phyloP scores from a whole-genome alignment of 371 early-diverging fungal species.

The Mortierella sp. region DNA sequence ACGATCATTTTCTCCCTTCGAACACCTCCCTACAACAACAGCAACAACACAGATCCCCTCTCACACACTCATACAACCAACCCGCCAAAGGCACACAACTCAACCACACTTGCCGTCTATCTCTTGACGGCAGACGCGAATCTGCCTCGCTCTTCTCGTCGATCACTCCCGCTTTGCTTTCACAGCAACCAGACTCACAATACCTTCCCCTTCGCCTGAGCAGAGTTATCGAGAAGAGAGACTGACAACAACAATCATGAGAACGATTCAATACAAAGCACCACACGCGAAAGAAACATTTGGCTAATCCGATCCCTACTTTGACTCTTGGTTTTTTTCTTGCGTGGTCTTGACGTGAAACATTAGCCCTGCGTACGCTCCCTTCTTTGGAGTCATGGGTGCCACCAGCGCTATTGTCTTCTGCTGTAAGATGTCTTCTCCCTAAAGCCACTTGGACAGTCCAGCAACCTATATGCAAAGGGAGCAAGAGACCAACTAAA shows the following conservation, averaged over 20 bases:
- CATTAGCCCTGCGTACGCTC: conserved; percentile 94
- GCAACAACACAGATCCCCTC: not conserved
- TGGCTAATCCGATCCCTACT: not conserved
- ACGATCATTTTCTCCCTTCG: not conserved
- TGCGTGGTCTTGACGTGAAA: not conserved
- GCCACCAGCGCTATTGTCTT: conserved; percentile 96
- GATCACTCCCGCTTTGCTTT: not conserved
- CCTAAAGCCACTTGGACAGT: not conserved
- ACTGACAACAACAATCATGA: not conserved
- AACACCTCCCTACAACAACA: not conserved
- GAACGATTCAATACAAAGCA: not conserved
- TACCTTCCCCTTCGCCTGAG: not conserved
- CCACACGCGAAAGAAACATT: not conserved
- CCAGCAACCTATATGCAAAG: not conserved
- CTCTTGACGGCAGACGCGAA: not conserved
- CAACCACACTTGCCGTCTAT: not conserved
- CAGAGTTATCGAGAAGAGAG: not conserved
- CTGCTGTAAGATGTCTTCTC: conserved; percentile 85
- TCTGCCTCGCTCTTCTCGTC: not conserved
- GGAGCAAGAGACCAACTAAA: not conserved
- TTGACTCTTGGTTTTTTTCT: not conserved
- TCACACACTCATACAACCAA: not conserved
- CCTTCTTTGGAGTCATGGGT: conserved; percentile 98
- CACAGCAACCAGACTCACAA: not conserved
- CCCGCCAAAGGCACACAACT: too few relatives aligned